phyloP scores from a whole-genome alignment of 2,329 filamentous ascomycete species.

The Apiospora phragmitis region DNA sequence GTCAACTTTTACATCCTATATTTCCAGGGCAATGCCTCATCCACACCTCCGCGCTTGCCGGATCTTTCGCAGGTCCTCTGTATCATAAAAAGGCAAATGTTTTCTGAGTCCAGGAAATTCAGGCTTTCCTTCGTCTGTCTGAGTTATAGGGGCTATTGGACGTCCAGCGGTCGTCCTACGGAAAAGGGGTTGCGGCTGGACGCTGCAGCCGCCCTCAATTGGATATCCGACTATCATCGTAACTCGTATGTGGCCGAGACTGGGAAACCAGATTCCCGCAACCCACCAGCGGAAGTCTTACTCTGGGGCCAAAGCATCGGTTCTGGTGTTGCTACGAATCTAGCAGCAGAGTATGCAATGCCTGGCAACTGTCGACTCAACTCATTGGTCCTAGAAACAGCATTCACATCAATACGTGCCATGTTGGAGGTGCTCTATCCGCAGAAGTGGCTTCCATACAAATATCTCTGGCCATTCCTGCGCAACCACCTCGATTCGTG shows the following conservation, averaged over 20 bases:
- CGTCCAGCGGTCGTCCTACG: conserved; percentile 68
- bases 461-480: conserved; percentile 72
- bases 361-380: conserved; percentile 40
- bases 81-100: conserved; percentile 40
- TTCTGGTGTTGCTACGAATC: conserved; percentile 67
- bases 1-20: conserved; percentile 56
- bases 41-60: conserved; percentile 56
- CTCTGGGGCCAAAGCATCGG: conserved; percentile 81
- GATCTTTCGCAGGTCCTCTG: conserved; percentile 55
- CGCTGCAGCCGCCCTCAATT: conserved; percentile 62
- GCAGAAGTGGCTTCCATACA: conserved; percentile 78
- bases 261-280: conserved; percentile 7
- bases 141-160: conserved; percentile 77
- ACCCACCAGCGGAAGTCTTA: conserved; percentile 42
- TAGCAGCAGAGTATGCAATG: conserved; percentile 45
- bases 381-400: conserved; percentile 71
- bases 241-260: conserved; percentile 8
- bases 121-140: conserved; percentile 54
- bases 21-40: conserved; percentile 62
- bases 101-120: conserved; percentile 28
- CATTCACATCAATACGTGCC: conserved; percentile 68
- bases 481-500: conserved; percentile 62
- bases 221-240: conserved; percentile 52
- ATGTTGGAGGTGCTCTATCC: conserved; percentile 76
- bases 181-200: conserved; percentile 71